Percentiles rank a stretch among this genome's conserved stretches.
These are phyloP conservation scores for Acephala macrosclerotiorum DNA, from an alignment of 2,329 filamentous ascomycete species.

Conservation along the genomic window DNA sequence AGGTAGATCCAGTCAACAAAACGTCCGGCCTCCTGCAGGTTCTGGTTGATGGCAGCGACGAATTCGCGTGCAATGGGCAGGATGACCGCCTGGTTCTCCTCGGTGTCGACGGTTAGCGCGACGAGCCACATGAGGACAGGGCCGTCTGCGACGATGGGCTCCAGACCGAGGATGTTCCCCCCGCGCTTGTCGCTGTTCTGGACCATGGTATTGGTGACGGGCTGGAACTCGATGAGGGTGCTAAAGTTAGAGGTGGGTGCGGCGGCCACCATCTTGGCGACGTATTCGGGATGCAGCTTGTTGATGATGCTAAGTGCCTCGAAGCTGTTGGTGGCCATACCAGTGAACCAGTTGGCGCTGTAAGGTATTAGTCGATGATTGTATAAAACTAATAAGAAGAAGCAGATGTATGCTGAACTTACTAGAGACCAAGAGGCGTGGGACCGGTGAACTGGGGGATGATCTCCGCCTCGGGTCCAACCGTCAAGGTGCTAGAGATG, in stretches of 20 bases:
- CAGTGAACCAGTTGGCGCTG: constrained; percentile 46
- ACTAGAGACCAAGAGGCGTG: constrained; percentile 31
- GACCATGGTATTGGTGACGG: constrained; percentile 42
- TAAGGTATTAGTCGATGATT: constrained; percentile 26
- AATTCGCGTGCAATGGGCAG: constrained; percentile 35
- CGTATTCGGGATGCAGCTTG: constrained; percentile 25
- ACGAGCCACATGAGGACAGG: constrained; percentile 33
- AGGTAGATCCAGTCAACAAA: constrained; percentile 49
- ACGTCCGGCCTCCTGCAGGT: constrained; percentile 13
- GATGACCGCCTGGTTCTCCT: constrained; percentile 39
- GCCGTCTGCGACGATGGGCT: constrained; percentile 44
- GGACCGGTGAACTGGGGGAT: constrained; percentile 30
- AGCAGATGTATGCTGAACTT: constrained; percentile 22
- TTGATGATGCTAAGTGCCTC: constrained; percentile 27
- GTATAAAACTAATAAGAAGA: constrained; percentile 19
- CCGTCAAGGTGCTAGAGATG: constrained; percentile 28
- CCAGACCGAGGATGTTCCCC: constrained; percentile 46
- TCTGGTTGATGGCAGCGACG: constrained; percentile 9
- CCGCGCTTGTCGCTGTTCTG: constrained; percentile 38
- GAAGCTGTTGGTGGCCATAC: constrained; percentile 34
- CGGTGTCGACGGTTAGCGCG: constrained; percentile 26
- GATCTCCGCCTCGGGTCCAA: constrained; percentile 22
- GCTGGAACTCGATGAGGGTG: constrained; percentile 41
- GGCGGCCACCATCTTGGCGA: constrained; percentile 27
- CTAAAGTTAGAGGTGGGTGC: constrained; percentile 35